Evolutionary conservation across 495 filamentous ascomycete genomes (phyloP).

Genomic region (Xylaria longipes): DNA sequence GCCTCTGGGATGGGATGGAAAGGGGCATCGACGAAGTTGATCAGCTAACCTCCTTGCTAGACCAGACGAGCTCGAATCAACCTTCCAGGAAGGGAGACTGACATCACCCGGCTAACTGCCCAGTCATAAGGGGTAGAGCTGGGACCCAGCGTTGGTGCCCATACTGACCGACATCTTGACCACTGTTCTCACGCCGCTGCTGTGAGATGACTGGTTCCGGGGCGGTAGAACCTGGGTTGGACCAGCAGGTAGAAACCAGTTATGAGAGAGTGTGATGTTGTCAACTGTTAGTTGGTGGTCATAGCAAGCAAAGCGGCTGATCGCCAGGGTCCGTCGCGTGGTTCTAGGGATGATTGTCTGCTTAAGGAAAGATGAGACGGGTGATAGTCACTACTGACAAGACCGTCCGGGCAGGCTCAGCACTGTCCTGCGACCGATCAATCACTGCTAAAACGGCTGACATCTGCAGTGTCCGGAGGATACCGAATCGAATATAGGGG

Average conservation of each 20-base stretch:
- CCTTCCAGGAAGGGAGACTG: neutral
- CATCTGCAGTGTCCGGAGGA: neutral
- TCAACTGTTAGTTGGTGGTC: neutral
- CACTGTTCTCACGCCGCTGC: neutral
- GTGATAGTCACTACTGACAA: slow-evolving; percentile 11
- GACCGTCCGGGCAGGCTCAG: neutral
- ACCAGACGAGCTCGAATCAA: neutral
- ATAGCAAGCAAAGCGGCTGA: slow-evolving; percentile 1
- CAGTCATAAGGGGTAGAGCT: neutral
- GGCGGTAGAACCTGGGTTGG: neutral
- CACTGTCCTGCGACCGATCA: neutral
- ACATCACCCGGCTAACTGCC: neutral
- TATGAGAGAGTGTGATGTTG: neutral
- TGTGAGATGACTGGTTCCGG: neutral
- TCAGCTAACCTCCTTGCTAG: neutral
- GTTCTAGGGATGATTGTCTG: slow-evolving; percentile 1
- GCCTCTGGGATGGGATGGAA: neutral
- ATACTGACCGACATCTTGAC: neutral
- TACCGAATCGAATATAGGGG: neutral
- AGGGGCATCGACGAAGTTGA: neutral
- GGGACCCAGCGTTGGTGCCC: neutral
- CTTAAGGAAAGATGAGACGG: slow-evolving; percentile 12
- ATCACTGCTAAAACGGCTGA: neutral
- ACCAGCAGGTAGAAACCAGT: neutral
- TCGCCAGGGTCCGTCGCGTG: slow-evolving; percentile 24